Conservation (phyloP, 345 rosid genomes). For the Lumnitzera racemosa region DNA sequence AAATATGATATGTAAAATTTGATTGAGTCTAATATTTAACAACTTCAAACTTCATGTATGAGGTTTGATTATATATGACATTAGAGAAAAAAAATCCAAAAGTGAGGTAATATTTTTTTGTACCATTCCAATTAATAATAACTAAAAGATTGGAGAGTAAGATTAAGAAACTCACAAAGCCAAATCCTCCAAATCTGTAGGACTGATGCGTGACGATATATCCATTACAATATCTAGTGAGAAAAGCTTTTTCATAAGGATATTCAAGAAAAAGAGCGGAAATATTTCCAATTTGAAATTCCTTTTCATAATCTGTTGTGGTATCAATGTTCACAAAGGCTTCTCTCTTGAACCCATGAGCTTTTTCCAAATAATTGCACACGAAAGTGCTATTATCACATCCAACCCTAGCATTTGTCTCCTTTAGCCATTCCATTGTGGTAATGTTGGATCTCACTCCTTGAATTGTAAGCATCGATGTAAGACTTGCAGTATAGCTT, state of each 20-base stretch:
- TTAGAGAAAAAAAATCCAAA: too few relatives aligned
- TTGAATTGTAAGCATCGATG: constrained; percentile 49
- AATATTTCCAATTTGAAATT: constrained; percentile 21
- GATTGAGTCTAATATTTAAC: too few relatives aligned
- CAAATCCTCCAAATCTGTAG: constrained; percentile 50
- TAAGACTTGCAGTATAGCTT: constrained; percentile 55
- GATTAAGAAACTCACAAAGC: constrained; percentile 32
- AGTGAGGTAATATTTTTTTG: too few relatives aligned
- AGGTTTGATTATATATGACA: too few relatives aligned
- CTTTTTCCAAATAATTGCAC: constrained; percentile 21
- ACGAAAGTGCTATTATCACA: constrained; percentile 45
- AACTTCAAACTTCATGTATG: too few relatives aligned
- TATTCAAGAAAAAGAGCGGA: constrained; percentile 46
- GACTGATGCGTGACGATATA: constrained; percentile 16
- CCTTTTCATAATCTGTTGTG: constrained; percentile 15
- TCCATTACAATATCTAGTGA: constrained; percentile 26
- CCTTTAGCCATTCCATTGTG: constrained; percentile 24
- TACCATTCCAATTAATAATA: too few relatives aligned
- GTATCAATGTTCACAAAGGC: constrained; percentile 12
- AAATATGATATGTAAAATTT: too few relatives aligned
- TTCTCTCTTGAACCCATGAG: constrained; percentile 16
- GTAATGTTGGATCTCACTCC: constrained; percentile 24
- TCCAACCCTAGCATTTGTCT: constrained; percentile 30
- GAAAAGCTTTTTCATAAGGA: constrained; percentile 41
- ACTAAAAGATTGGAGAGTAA: background rate